Evolutionary conservation across 148 eudicot species (phyloP).

Genomic region (Euryodendron excelsum): DNA sequence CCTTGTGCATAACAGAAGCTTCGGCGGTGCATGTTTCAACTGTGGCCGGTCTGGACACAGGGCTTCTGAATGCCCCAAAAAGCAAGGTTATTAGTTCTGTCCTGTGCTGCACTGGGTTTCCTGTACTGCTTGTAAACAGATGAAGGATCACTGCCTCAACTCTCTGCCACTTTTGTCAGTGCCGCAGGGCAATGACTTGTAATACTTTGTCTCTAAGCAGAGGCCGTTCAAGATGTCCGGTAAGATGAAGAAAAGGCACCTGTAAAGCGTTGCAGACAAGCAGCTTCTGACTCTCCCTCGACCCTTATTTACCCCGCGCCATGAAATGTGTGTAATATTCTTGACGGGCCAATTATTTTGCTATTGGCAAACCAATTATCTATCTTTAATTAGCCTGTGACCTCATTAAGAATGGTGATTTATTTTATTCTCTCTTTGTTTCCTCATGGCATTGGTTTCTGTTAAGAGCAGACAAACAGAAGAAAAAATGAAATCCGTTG

Average conservation of each 20-base stretch:
- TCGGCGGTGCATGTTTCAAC: constrained; percentile 90
- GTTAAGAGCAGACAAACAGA: too few relatives aligned
- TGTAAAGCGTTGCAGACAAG: constrained; percentile 1
- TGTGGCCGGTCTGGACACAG: constrained; percentile 88
- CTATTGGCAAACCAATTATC: not conserved
- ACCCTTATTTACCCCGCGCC: not conserved
- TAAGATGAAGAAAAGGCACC: constrained; percentile 4
- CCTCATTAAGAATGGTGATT: too few relatives aligned
- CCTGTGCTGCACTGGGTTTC: not conserved
- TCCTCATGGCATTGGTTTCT: too few relatives aligned
- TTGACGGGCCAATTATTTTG: constrained; percentile 16
- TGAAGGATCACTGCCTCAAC: not conserved
- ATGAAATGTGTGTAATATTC: constrained; percentile 3
- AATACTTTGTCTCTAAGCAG: not conserved
- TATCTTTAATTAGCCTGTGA: not conserved
- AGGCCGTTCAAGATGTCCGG: not conserved
- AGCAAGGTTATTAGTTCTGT: constrained; percentile 41
- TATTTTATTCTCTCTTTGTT: too few relatives aligned
- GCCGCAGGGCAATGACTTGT: not conserved
- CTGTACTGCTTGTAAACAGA: constrained; percentile 5
- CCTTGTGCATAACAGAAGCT: constrained; percentile 43
- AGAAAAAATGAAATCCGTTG: too few relatives aligned
- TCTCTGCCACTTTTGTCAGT: not conserved
- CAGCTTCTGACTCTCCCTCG: not conserved
- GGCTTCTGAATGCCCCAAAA: constrained; percentile 87